Evolutionary conservation across 805 yeast genomes (phyloP).

Genomic region (Candida rishiriensis): DNA sequence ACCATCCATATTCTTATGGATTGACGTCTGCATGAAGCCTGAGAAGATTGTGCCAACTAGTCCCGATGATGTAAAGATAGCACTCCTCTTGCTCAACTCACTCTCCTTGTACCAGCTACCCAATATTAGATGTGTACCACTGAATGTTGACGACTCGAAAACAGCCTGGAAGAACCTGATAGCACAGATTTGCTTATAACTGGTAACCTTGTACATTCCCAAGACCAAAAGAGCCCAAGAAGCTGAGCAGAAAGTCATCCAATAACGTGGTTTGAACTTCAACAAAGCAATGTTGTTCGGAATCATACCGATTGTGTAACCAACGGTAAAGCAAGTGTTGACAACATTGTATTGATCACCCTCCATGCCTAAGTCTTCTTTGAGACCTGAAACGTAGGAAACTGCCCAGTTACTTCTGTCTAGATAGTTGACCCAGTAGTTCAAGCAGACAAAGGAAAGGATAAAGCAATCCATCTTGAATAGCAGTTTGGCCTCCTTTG

Average conservation of each 20-base stretch:
- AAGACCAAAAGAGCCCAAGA: not conserved
- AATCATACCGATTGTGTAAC: not conserved
- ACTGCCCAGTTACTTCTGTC: slow-evolving; percentile 48
- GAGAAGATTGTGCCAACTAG: slow-evolving; percentile 54
- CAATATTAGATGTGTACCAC: not conserved
- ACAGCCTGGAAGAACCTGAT: not conserved
- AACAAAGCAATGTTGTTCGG: not conserved
- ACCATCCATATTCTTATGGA: slow-evolving; percentile 43
- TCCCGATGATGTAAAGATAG: not conserved
- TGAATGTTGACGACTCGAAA: not conserved
- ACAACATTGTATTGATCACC: not conserved
- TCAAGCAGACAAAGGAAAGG: too few relatives aligned
- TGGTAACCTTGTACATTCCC: not conserved
- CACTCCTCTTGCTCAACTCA: not conserved
- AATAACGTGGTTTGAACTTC: not conserved
- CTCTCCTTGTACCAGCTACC: not conserved
- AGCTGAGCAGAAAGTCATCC: not conserved
- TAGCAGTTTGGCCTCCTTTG: too few relatives aligned
- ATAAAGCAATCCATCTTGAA: too few relatives aligned
- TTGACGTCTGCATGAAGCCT: slow-evolving; percentile 56
- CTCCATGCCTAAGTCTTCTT: slow-evolving; percentile 32
- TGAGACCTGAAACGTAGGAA: slow-evolving; percentile 61
- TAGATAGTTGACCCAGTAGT: slow-evolving; percentile 18
- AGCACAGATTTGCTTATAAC: not conserved
- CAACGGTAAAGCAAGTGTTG: not conserved